These are phyloP conservation scores for Dendrocalamus sinicus DNA, from an alignment of 176 grass and related monocot species.

Conservation along the genomic window DNA sequence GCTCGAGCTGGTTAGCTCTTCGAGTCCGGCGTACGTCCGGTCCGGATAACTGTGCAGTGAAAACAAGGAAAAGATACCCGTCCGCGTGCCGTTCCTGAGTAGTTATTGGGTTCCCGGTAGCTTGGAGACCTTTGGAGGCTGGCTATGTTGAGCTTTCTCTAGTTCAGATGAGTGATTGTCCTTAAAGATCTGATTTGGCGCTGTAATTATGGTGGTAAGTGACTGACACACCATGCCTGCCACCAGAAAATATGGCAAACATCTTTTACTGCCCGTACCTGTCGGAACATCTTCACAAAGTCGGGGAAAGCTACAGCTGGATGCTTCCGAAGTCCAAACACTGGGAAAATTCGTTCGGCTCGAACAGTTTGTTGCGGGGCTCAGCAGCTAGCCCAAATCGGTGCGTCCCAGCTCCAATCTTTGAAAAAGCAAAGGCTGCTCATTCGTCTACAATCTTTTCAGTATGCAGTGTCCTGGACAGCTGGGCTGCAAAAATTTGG, in stretches of 20 bases:
- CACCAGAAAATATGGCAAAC: background rate
- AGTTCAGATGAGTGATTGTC: background rate
- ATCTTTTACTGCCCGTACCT: background rate
- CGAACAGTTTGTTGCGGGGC: background rate
- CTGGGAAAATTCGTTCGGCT: slow-evolving; percentile 4
- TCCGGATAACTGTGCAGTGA: background rate
- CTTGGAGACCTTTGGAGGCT: background rate
- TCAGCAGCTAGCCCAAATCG: slow-evolving; percentile 24
- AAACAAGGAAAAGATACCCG: background rate
- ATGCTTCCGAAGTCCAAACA: slow-evolving; percentile 2
- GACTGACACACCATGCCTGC: background rate
- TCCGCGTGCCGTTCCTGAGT: background rate
- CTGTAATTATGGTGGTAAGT: background rate
- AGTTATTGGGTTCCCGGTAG: background rate
- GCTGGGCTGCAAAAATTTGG: background rate
- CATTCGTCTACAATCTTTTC: slow-evolving; percentile 21
- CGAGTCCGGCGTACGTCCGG: slow-evolving; percentile 17
- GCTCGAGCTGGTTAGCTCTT: background rate
- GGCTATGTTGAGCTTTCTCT: background rate
- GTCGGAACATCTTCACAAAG: slow-evolving; percentile 23
- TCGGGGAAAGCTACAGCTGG: slow-evolving; percentile 35
- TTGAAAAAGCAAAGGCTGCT: slow-evolving; percentile 36
- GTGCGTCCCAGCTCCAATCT: background rate
- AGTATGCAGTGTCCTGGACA: slow-evolving; percentile 20
- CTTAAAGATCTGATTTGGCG: background rate